Evolutionary conservation across 371 early-diverging fungal genomes (phyloP).

Genomic region (Nosema muscidifuracis): DNA sequence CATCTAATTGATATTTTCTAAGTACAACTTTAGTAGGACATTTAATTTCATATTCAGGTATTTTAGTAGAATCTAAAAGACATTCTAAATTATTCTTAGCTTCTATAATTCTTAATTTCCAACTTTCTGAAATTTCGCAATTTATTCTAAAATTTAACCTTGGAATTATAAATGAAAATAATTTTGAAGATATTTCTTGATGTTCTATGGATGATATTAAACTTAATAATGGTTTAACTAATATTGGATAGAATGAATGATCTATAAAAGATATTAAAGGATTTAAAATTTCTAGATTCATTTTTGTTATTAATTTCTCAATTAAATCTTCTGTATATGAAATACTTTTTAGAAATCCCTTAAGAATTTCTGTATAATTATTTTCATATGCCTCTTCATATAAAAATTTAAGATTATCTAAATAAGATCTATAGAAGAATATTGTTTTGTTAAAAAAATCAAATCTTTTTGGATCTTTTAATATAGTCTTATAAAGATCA

Average conservation of each 20-base stretch:
- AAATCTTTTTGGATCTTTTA: not conserved
- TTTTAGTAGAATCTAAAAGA: constrained; percentile 28
- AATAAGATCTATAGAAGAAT: constrained; percentile 5
- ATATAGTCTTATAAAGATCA: not conserved
- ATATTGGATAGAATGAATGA: constrained; percentile 35
- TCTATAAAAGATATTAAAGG: constrained; percentile 12
- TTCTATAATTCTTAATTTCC: constrained; percentile 28
- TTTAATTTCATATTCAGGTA: constrained; percentile 29
- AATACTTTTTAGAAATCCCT: constrained; percentile 28
- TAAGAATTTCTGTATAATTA: constrained; percentile 38
- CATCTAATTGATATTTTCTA: constrained; percentile 62
- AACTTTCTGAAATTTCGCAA: constrained; percentile 18
- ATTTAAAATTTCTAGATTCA: constrained; percentile 33
- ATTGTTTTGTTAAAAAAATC: constrained; percentile 29
- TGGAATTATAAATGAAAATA: constrained; percentile 32
- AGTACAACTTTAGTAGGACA: constrained; percentile 32
- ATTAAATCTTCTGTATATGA: constrained; percentile 37
- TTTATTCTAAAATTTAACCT: constrained; percentile 28
- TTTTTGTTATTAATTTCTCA: constrained; percentile 11
- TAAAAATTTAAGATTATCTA: constrained; percentile 11
- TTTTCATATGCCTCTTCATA: constrained; percentile 35
- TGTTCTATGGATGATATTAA: not conserved
- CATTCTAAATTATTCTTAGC: constrained; percentile 30
- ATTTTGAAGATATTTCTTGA: not conserved
- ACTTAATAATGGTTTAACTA: constrained; percentile 30